phyloP scores from a whole-genome alignment of 2,329 filamentous ascomycete species.

The Aureobasidium mangrovei region DNA sequence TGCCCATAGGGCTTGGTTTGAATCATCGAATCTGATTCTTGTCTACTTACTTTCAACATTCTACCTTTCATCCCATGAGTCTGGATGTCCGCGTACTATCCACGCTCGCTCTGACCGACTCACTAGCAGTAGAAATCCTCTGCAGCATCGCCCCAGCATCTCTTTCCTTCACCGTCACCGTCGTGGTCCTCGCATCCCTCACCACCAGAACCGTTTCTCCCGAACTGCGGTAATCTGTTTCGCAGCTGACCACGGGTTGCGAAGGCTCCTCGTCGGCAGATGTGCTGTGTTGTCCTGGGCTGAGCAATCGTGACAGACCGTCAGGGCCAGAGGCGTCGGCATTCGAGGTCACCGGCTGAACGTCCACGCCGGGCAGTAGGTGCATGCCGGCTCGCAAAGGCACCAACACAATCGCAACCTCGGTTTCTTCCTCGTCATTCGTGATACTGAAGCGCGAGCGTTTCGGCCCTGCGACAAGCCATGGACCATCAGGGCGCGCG shows the following conservation, averaged over 20 bases:
- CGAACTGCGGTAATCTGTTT: slow-evolving; percentile 71
- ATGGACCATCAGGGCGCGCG: slow-evolving; percentile 61
- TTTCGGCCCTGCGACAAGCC: slow-evolving; percentile 76
- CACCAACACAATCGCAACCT: slow-evolving; percentile 65
- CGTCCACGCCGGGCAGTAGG: slow-evolving; percentile 70
- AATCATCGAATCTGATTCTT: not conserved
- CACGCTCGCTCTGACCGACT: slow-evolving; percentile 4
- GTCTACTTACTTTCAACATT: not conserved
- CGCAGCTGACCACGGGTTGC: slow-evolving; percentile 45
- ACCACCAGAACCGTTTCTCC: slow-evolving; percentile 70
- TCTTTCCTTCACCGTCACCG: slow-evolving; percentile 2
- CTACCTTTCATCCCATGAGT: not conserved
- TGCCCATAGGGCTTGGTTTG: too few relatives aligned
- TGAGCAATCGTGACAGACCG: slow-evolving; percentile 20
- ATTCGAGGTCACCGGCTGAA: slow-evolving; percentile 49
- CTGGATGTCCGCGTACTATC: slow-evolving; percentile 1
- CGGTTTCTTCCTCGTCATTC: slow-evolving; percentile 19
- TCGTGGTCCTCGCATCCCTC: slow-evolving; percentile 41
- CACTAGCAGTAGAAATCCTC: slow-evolving; percentile 2
- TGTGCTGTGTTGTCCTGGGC: slow-evolving; percentile 21
- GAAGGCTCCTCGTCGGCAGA: slow-evolving; percentile 18
- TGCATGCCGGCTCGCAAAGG: slow-evolving; percentile 70
- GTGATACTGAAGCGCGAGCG: slow-evolving; percentile 63
- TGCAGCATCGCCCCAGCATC: not conserved
- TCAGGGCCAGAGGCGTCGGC: not conserved